Evolutionary conservation across 2,329 filamentous ascomycete genomes (phyloP).

Genomic region (Fusarium sublunatum): DNA sequence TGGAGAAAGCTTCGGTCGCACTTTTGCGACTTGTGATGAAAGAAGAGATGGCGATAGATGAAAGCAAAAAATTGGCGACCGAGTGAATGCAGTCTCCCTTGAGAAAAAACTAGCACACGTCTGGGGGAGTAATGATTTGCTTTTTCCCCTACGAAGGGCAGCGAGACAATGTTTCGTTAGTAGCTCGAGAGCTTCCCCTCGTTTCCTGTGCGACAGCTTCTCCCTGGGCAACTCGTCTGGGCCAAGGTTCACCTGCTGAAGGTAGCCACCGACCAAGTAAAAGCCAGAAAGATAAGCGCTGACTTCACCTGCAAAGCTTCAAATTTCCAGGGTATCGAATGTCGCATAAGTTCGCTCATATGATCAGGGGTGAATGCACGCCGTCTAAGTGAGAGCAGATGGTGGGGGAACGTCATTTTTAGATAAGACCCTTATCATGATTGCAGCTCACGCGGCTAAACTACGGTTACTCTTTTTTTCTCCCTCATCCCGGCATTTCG

Average conservation of each 20-base stretch:
- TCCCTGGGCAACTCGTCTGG: conserved; percentile 1
- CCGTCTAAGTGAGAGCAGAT: conserved; percentile 5
- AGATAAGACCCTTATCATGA: conserved; percentile 37
- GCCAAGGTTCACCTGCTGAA: conserved; percentile 14
- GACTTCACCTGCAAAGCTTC: background rate
- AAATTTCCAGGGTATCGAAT: background rate
- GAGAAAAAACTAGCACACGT: background rate
- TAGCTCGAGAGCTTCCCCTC: conserved; percentile 25
- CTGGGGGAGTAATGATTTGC: conserved; percentile 4
- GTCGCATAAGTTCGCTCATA: conserved; percentile 8
- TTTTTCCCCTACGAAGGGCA: conserved; percentile 16
- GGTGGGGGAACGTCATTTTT: conserved; percentile 35
- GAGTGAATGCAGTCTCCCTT: background rate
- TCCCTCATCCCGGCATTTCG: conserved; percentile 28
- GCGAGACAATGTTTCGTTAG: conserved; percentile 13
- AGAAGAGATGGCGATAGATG: background rate
- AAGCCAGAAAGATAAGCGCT: conserved; percentile 17
- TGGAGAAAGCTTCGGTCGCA: background rate
- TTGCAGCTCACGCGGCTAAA: conserved; percentile 30
- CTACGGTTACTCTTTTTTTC: conserved; percentile 33
- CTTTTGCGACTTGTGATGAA: conserved; percentile 3
- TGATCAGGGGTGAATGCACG: conserved; percentile 24
- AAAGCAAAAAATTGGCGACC: background rate
- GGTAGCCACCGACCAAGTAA: conserved; percentile 13
- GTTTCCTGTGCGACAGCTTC: conserved; percentile 36